Base-by-base conservation (phyloP, 2,329 filamentous ascomycete genomes). In the Phaeosphaeria sp. region DNA sequence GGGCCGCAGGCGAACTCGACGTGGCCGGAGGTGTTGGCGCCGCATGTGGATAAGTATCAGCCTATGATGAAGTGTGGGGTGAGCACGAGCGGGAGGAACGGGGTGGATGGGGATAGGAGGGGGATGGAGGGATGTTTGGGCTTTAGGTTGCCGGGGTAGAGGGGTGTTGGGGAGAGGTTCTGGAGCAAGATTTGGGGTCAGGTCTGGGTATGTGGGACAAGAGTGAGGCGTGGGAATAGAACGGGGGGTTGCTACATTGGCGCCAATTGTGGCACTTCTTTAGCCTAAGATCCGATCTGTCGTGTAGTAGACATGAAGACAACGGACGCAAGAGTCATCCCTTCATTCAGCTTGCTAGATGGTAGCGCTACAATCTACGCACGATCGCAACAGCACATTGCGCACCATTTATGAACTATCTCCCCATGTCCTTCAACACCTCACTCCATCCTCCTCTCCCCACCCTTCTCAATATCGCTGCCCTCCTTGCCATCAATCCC, bases 21-120 rank as follows among this genome's bases (percentile, higher is more conserved):
- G 44, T 69, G 66, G 66, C 63, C 60, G 5, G 9, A 53, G 50
- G 59, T 69, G 33, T 39, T 69, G 51, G 58, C 60, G 33, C 66
- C 66, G 50, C 62, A 63, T 60, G 50, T 69, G 10, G 47, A 46
- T 50, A 57, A 23, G 3, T 69, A 67, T 59, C 55, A 53, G 49
- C 66, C 66, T 10, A 66, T 69, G 66, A 46, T 59, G 56, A 64
- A 56, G 55, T 69, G 64, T 63, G 60, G 64, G 22, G 51, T 66
- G 49, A 69, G 64, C 62, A 55, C 30, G 46, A 56, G 33, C 48
- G 48, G 50, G 39, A 50, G 43, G 18, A 51, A 46, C 10, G 54
- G 54, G 3, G 33, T 54, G 21, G 57, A 60, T 18, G 52, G 46
- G 20, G 53, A 56, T 2, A n/a, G 44, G 33, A 60, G 47, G 44